Evolutionary conservation across 129 eudicot species (phyloP), one percentile per base, ranked within the genome.

Genomic region (Oenanthe sinensis): DNA sequence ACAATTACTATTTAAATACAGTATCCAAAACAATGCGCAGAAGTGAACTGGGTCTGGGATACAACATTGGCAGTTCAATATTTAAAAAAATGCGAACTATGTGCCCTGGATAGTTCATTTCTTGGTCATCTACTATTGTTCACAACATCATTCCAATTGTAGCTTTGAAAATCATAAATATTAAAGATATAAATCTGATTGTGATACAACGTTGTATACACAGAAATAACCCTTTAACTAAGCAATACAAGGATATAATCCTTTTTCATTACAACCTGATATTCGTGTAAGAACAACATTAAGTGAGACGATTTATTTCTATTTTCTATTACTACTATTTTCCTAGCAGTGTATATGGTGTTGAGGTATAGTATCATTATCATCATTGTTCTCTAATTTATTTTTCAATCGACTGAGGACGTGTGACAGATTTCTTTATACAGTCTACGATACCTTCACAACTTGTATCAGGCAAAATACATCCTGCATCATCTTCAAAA

Each of bases 361-460:
- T 3, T n/a, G 22, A 12, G 39, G 20, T 55, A 45, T 22, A 8
- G 2, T 44, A 40, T 17, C 3, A 6, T 30, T 42, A 54, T 54
- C 26, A 54, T 54, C 26, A 5, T 54, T 19, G 11, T n/a, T 30
- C 16, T 54, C 39, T 75, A 62, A 48, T 77, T 63, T 79, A 70
- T 62, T 81, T 44, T 37, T 77, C 75, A 55, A n/a, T 82, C 30
- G 60, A 48, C 8, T 77, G 85, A 42, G 89, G 79, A 58, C 82
- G 54, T 2, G 86, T 80, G 36, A 89, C 82, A 30, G 99, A 92
- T 85, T 96, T 96, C 84, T 85, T 87, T 78, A 92, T 78, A 81
- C 97, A 96, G 82, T 92, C 97, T 75, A 89, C 95, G 77, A 96
- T 92, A 84, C 97, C 99, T 92, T 87, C 91, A 75, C 96, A 90